Conservation (phyloP, 768 basidiomycete species). For the Krasilnikovozyma curviuscula region DNA sequence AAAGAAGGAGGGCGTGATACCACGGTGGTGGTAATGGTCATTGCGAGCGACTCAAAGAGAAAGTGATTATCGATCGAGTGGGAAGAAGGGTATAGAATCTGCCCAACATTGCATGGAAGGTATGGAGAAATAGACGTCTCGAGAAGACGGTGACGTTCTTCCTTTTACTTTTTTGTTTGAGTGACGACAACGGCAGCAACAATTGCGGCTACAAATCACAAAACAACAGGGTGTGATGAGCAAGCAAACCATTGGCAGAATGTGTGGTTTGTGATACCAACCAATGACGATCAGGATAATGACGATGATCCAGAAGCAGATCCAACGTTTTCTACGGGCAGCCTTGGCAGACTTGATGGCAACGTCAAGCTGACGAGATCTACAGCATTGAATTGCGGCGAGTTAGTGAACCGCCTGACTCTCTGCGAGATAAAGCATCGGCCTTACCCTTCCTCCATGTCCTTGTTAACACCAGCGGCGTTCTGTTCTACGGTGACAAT, state of each 20-base stretch:
- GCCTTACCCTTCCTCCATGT: conserved; percentile 52
- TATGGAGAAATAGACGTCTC: no score
- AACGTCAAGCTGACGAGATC: conserved; percentile 62
- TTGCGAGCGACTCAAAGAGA: not conserved
- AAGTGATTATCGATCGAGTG: not conserved
- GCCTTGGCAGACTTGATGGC: conserved; percentile 69
- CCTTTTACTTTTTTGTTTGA: conserved; percentile 20
- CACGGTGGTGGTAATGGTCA: not conserved
- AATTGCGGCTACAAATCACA: no score
- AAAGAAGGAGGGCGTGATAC: not conserved
- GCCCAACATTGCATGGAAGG: not conserved
- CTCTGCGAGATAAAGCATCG: not conserved
- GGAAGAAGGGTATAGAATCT: not conserved
- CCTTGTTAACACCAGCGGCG: conserved; percentile 42
- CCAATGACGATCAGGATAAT: conserved; percentile 44
- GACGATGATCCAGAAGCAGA: conserved; percentile 58
- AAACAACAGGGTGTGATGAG: no score
- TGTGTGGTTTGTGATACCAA: no score
- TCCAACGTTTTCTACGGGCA: conserved; percentile 91
- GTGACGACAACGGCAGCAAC: conserved; percentile 42
- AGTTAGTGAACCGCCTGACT: conserved; percentile 1
- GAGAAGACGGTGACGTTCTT: conserved; percentile 27
- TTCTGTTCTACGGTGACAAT: conserved; percentile 45
- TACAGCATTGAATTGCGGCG: conserved; percentile 21
- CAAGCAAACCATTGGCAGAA: no score